phyloP scores from a whole-genome alignment of 768 basidiomycete genomes.

The Amanita inopinata region DNA sequence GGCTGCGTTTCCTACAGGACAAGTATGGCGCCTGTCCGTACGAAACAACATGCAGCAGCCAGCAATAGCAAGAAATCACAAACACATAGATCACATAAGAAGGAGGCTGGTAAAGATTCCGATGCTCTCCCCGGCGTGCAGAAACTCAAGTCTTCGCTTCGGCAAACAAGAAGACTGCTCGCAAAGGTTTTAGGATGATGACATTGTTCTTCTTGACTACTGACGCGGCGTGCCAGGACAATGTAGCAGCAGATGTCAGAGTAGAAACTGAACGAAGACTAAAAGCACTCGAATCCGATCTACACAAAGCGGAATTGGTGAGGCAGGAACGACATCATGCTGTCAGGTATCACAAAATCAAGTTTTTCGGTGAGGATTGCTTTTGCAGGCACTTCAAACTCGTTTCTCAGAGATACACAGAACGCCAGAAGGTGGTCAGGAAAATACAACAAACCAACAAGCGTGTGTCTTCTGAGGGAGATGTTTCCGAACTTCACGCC shows the following conservation, averaged over 20 bases:
- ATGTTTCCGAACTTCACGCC: conserved; percentile 27
- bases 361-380: conserved; percentile 77
- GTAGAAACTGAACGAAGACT: conserved; percentile 74
- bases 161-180: conserved; percentile 76
- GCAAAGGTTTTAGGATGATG: conserved; percentile 46
- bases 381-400: not conserved
- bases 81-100: conserved; percentile 18
- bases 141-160: conserved; percentile 76
- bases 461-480: conserved; percentile 23
- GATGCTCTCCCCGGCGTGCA: conserved; percentile 55
- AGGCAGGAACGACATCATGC: conserved; percentile 68
- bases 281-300: conserved; percentile 65
- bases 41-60: conserved; percentile 12
- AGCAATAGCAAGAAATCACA: conserved; percentile 15
- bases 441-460: conserved; percentile 66
- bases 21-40: conserved; percentile 15
- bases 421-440: conserved; percentile 79
- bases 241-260: conserved; percentile 74
- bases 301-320: conserved; percentile 50
- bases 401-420: conserved; percentile 26
- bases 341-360: conserved; percentile 77
- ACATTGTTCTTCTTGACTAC: not conserved
- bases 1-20: not conserved
- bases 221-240: conserved; percentile 38
- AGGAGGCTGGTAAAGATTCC: conserved; percentile 19